Percentiles rank a stretch among this genome's conserved stretches.
These are phyloP conservation scores for Phytophthora hibernalis DNA, from an alignment of 352 stramenopile genomes.

Conservation along the genomic window DNA sequence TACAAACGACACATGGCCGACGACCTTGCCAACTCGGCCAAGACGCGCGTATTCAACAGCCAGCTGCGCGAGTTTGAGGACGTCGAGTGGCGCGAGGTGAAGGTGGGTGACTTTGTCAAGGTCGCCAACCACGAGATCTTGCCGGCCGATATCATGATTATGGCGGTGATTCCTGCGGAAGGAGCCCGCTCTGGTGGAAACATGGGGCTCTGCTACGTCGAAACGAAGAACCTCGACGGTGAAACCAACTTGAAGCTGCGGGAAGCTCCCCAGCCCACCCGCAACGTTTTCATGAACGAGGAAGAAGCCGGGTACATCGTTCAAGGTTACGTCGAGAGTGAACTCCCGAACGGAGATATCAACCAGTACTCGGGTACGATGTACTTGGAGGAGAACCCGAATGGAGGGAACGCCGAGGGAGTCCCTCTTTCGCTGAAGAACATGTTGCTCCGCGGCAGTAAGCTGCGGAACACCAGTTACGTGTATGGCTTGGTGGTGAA, in stretches of 20 bases:
- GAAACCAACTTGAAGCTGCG: slow-evolving; percentile 90
- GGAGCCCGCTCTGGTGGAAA: slow-evolving; percentile 63
- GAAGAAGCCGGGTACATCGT: slow-evolving; percentile 69
- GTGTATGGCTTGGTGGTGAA: slow-evolving; percentile 94
- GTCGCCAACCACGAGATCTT: slow-evolving; percentile 86
- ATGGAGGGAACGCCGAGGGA: slow-evolving; percentile 41
- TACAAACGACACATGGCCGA: slow-evolving; percentile 87
- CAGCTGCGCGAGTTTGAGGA: slow-evolving; percentile 88
- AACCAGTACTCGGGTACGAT: slow-evolving; percentile 81
- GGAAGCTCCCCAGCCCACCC: slow-evolving; percentile 64
- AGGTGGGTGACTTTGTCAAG: slow-evolving; percentile 85
- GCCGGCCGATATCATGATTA: slow-evolving; percentile 82
- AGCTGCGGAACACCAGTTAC: slow-evolving; percentile 91
- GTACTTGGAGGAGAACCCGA: slow-evolving; percentile 64
- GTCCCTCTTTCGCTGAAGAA: slow-evolving; percentile 86
- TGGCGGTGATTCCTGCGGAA: slow-evolving; percentile 75
- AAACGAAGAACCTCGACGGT: slow-evolving; percentile 91
- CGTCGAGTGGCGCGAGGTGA: slow-evolving; percentile 82
- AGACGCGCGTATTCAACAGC: slow-evolving; percentile 72
- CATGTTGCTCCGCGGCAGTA: slow-evolving; percentile 90
- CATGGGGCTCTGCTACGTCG: slow-evolving; percentile 86
- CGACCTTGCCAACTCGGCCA: slow-evolving; percentile 74
- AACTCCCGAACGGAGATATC: slow-evolving; percentile 84
- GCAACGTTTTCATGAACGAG: slow-evolving; percentile 73
- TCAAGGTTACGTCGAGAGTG: slow-evolving; percentile 80